A percentile compares a stretch with the other conserved stretches of the same genome.
Evolutionary conservation across 2,329 filamentous ascomycete species (phyloP).

Genomic region (Phoma sp.): DNA sequence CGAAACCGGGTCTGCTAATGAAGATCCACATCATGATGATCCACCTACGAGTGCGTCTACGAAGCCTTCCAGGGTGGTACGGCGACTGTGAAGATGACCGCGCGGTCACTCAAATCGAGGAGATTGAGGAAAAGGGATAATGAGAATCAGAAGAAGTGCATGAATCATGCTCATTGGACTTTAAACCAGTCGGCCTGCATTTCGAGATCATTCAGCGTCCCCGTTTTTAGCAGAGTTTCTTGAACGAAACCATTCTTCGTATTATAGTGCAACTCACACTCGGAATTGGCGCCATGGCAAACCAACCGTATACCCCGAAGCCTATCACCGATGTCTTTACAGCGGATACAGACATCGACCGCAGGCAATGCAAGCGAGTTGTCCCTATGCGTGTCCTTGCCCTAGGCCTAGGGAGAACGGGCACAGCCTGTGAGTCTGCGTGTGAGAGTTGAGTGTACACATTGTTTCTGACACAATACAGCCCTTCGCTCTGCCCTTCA

Average conservation of each 20-base stretch:
- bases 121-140: neutral
- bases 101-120: slow-evolving; percentile 5
- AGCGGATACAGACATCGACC: slow-evolving; percentile 59
- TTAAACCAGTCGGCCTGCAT: neutral
- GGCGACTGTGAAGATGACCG: neutral
- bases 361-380: slow-evolving; percentile 64
- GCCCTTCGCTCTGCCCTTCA: slow-evolving; percentile 69
- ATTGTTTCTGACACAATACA: neutral
- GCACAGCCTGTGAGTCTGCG: slow-evolving; percentile 58
- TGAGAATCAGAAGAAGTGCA: neutral
- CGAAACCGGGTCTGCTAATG: slow-evolving; percentile 13
- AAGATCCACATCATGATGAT: slow-evolving; percentile 10
- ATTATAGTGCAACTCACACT: neutral
- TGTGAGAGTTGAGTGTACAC: neutral
- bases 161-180: neutral
- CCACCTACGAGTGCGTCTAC: slow-evolving; percentile 3
- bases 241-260: neutral
- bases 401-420: slow-evolving; percentile 73
- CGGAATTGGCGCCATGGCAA: slow-evolving; percentile 3
- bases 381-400: slow-evolving; percentile 78
- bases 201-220: neutral
- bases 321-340: slow-evolving; percentile 24
- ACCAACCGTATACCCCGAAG: slow-evolving; percentile 14
- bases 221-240: neutral
- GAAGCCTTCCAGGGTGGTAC: slow-evolving; percentile 1